Base-by-base conservation (phyloP, 345 rosid genomes). In the Mangifera indica region DNA sequence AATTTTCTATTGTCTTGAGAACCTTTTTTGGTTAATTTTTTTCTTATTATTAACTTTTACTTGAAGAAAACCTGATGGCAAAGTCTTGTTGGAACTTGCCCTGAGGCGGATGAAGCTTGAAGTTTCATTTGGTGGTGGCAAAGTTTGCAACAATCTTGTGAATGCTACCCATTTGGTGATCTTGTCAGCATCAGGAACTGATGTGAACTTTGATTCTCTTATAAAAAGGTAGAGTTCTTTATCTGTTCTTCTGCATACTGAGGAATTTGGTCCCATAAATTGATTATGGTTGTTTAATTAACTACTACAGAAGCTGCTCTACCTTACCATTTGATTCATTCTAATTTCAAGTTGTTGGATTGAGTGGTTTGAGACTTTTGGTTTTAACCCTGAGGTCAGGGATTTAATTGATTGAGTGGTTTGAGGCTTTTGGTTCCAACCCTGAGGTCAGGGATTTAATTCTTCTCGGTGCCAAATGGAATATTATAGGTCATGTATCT, bases 71-170 rank as follows among this genome's bases (percentile, higher is more conserved):
- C 72, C 78, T 26, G 93, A 86, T 56, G 83, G 82, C 86, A 87
- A 87, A 67, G 74, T 83, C 60, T 63, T 88, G 74, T 63, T 85
- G 82, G 84, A 72, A 69, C 81, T 90, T 72, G 74, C 73, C 65
- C 37, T 80, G 77, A 91, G 85, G 84, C 92, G 98, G 81, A 79
- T 91, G 84, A 84, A 78, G 79, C 85, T 82, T 77, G 93, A 89
- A 78, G 84, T 95, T 74, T 57, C 73, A 56, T 87, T 90, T 92
- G 85, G 83, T 51, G 97, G 98, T 77, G 99, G 99, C 37, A 85
- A 81, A 80, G 81, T 92, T 72, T 85, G 84, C 75, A 45, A 85
- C 74, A 74, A 81, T 81, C 83, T 90, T 77, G 61, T 76, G 22
- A 76, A 84, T 66, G 90, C 95, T 13, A 89, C 97, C 13, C 99